phyloP scores from a whole-genome alignment of 2,329 filamentous ascomycete species.

The Cucurbitaria berberidis region DNA sequence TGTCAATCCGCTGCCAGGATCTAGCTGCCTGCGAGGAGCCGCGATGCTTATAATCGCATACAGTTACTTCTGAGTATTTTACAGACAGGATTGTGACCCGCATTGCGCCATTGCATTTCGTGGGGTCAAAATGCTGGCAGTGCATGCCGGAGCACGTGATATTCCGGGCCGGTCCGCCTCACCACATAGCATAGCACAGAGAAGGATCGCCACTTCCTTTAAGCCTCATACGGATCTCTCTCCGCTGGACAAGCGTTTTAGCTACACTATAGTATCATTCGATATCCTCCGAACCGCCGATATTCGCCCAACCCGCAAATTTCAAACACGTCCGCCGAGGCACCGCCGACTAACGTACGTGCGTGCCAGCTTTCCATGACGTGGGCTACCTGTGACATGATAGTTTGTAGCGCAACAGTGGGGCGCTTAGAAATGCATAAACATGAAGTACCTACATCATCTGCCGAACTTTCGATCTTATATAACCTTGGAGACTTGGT shows the following conservation, averaged over 20 bases:
- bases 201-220: not conserved
- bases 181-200: not conserved
- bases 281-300: not conserved
- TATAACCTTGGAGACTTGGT: not conserved
- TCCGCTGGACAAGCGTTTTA: not conserved
- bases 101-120: too few species aligned
- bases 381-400: not conserved
- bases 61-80: too few species aligned
- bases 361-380: not conserved
- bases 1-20: too few species aligned
- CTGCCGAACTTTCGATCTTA: not conserved
- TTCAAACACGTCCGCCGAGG: conserved; percentile 2
- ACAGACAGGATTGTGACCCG: too few species aligned
- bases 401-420: not conserved
- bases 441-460: not conserved
- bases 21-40: too few species aligned
- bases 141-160: too few species aligned
- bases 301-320: not conserved
- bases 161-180: not conserved
- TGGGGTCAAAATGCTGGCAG: too few species aligned
- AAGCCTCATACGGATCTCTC: not conserved
- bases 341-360: conserved; percentile 1
- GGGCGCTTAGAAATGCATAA: conserved; percentile 10
- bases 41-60: too few species aligned
- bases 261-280: not conserved